These are phyloP conservation scores for Megacollybia marginata DNA, from an alignment of 768 basidiomycete genomes.

Conservation along the genomic window DNA sequence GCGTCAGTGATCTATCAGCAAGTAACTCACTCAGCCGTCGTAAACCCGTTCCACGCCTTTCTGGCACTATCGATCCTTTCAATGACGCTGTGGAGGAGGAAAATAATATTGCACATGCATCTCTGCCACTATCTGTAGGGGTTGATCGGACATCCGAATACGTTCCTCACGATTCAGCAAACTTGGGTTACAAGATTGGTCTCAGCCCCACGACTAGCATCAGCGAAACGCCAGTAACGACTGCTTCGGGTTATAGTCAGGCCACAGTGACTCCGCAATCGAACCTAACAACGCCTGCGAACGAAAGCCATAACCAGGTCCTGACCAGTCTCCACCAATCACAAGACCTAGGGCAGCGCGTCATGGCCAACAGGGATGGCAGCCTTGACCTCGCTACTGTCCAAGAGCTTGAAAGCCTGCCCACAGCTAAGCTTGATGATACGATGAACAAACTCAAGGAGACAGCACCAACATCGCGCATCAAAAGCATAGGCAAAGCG, in stretches of 20 bases:
- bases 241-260: neutral
- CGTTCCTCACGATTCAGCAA: neutral
- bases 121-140: neutral
- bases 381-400: too few species aligned
- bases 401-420: neutral
- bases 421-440: neutral
- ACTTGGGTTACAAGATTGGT: neutral
- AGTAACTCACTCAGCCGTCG: slow-evolving; percentile 1
- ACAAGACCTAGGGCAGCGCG: too few species aligned
- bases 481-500: slow-evolving; percentile 34
- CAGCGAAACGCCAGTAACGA: neutral
- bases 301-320: neutral
- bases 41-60: neutral
- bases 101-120: neutral
- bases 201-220: neutral
- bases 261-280: neutral
- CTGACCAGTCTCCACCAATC: neutral
- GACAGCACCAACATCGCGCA: slow-evolving; percentile 5
- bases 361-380: too few species aligned
- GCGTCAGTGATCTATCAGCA: neutral
- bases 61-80: slow-evolving; percentile 7
- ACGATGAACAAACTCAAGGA: neutral
- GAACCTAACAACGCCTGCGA: neutral
- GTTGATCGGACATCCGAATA: neutral
- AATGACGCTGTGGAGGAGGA: slow-evolving; percentile 3